Evolutionary conservation across 805 yeast genomes (phyloP).

Genomic region (Ogataea haglerorum): DNA sequence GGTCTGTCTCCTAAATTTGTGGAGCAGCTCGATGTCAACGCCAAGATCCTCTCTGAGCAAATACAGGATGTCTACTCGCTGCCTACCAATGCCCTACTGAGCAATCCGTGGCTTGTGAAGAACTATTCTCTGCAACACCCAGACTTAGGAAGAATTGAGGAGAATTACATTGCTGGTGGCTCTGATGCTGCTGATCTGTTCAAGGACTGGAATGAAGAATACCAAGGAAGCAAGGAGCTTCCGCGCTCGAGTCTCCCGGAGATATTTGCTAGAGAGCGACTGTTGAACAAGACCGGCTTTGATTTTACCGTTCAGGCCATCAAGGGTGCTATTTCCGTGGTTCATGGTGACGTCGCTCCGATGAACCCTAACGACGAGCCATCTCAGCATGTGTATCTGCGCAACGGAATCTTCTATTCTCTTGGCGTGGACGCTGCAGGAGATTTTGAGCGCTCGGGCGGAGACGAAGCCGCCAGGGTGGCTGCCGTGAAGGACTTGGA

Average conservation of each 20-base stretch:
- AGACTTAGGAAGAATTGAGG: constrained; percentile 62
- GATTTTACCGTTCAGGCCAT: constrained; percentile 78
- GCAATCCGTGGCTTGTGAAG: constrained; percentile 76
- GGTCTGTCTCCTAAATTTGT: constrained; percentile 63
- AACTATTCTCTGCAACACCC: constrained; percentile 32
- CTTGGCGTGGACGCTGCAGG: constrained; percentile 70
- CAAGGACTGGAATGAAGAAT: constrained; percentile 90
- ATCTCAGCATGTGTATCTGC: constrained; percentile 62
- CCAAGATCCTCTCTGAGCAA: constrained; percentile 38
- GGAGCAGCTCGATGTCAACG: constrained; percentile 51
- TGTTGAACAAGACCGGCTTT: constrained; percentile 63
- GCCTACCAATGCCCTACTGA: constrained; percentile 58
- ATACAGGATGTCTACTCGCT: constrained; percentile 56
- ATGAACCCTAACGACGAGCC: constrained; percentile 74
- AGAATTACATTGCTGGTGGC: constrained; percentile 49
- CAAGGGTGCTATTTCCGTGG: constrained; percentile 73
- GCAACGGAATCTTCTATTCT: constrained; percentile 85
- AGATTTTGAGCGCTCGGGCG: constrained; percentile 63
- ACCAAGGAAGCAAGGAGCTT: constrained; percentile 76
- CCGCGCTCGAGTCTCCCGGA: constrained; percentile 53
- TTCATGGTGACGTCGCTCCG: constrained; percentile 69
- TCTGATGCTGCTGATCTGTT: constrained; percentile 54
- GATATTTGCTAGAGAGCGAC: constrained; percentile 69
- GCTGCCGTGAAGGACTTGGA: constrained; percentile 75
- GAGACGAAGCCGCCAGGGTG: constrained; percentile 81